Evolutionary conservation across 805 yeast species (phyloP), one percentile per base, ranked within the genome.

Genomic region (Monosporozyma siamensis): DNA sequence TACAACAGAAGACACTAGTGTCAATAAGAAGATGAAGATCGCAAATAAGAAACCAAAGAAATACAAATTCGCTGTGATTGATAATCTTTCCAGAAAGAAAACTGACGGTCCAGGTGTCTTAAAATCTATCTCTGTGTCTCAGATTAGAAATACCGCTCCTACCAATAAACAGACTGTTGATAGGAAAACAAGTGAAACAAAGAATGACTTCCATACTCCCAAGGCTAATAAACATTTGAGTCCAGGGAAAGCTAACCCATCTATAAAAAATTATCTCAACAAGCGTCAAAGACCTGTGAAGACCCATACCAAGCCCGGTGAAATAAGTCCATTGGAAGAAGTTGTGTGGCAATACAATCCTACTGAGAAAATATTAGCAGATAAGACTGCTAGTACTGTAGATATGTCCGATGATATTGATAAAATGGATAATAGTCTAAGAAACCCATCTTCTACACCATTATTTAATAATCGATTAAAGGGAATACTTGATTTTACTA

Each of bases 331-430:
- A 18, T 38, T 57, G 11, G 64, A 60, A 34, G 59, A 58, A 41
- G 63, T 61, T 2, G 52, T 60, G 8, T 61, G 66, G 66, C 49
- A 49, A 14, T 58, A 57, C 36, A 54, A 56, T 6, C 66, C 66
- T 2, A 30, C 25, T 3, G 41, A 45, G 20, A 48, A 44, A 21
- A 49, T 44, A 25, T 34, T 35, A 4, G 43, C 47, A 3, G 56
- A 48, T 34, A 47, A 46, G 38, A 30, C 43, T 3, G 27, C 41
- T 11, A 50, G 55, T 34, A 48, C 57, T 5, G 47, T 48, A 24
- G 51, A 49, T 5, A 34, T 36, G n/a, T 44, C 50, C 2, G 55
- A 53, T 23, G 52, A 48, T 21, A 22, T 36, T n/a, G 41, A 40
- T 18, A 18, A 37, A 10, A 45, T 42, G 8, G 34, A 37, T 17